A percentile compares a stretch with the other conserved stretches of the same genome.
phyloP scores from a whole-genome alignment of 2,329 filamentous ascomycete genomes.

The Lomentospora prolificans region DNA sequence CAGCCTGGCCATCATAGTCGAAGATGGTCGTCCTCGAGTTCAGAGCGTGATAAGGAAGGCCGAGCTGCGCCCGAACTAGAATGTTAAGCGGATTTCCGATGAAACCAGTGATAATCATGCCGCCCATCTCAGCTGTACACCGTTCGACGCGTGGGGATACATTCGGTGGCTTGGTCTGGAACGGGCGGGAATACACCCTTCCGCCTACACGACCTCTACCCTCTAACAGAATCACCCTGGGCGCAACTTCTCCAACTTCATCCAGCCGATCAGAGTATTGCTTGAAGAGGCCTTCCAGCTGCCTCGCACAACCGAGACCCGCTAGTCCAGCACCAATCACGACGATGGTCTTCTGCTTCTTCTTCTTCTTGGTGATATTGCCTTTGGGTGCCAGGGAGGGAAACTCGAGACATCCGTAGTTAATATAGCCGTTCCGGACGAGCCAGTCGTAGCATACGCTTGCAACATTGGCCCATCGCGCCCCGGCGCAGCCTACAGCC shows the following conservation, averaged over 20 bases:
- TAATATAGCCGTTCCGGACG: slow-evolving; percentile 84
- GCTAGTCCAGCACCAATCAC: slow-evolving; percentile 93
- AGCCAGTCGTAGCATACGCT: slow-evolving; percentile 90
- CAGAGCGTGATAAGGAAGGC: slow-evolving; percentile 74
- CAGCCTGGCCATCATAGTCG: slow-evolving; percentile 68
- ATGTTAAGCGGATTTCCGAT: slow-evolving; percentile 93
- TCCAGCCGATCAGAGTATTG: slow-evolving; percentile 65
- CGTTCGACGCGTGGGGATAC: slow-evolving; percentile 35
- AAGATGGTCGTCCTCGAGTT: slow-evolving; percentile 79
- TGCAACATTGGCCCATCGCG: slow-evolving; percentile 80
- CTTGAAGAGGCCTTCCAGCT: slow-evolving; percentile 74
- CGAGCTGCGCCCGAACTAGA: slow-evolving; percentile 81
- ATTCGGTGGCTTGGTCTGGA: slow-evolving; percentile 47
- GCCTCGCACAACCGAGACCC: slow-evolving; percentile 82
- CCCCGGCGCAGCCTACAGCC: slow-evolving; percentile 82
- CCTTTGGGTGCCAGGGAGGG: slow-evolving; percentile 33
- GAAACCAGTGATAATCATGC: slow-evolving; percentile 96
- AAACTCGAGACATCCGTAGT: slow-evolving; percentile 84
- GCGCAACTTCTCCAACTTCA: slow-evolving; percentile 55
- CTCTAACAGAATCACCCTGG: slow-evolving; percentile 73
- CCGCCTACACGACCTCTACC: slow-evolving; percentile 81
- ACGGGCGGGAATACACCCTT: slow-evolving; percentile 75
- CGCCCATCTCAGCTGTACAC: slow-evolving; percentile 90
- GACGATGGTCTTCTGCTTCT: slow-evolving; percentile 62
- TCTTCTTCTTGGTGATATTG: slow-evolving; percentile 22